phyloP scores from a whole-genome alignment of 2,329 filamentous ascomycete species.

The Penicillium decumbens region DNA sequence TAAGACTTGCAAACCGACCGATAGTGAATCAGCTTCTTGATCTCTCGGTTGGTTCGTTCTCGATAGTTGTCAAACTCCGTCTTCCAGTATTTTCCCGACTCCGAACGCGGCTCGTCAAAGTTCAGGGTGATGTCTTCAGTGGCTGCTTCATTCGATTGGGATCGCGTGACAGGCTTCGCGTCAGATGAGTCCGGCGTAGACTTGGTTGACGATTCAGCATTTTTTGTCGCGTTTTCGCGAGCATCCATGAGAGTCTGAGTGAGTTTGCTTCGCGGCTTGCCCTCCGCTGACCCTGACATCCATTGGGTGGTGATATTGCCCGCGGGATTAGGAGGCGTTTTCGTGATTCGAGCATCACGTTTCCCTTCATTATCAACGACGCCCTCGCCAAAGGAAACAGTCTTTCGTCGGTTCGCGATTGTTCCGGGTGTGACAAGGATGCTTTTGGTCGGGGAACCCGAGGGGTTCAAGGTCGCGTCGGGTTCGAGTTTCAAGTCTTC shows the following conservation, averaged over 20 bases:
- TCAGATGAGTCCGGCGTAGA: constrained; percentile 13
- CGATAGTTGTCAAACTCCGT: constrained; percentile 57
- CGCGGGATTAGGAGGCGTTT: constrained; percentile 44
- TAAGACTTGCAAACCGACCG: constrained; percentile 56
- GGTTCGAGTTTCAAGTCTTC: constrained; percentile 21
- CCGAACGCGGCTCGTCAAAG: constrained; percentile 51
- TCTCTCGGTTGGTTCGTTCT: constrained; percentile 54
- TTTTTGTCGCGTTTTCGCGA: constrained; percentile 34
- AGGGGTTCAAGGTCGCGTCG: constrained; percentile 28
- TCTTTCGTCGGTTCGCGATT: constrained; percentile 53
- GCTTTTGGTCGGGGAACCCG: constrained; percentile 55
- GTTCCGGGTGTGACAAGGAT: constrained; percentile 63
- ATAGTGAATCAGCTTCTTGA: constrained; percentile 58
- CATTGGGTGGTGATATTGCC: constrained; percentile 47
- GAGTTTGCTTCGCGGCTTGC: constrained; percentile 38
- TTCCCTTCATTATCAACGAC: constrained; percentile 55
- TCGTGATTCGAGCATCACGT: constrained; percentile 44
- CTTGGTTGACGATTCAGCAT: constrained; percentile 13
- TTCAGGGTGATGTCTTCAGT: constrained; percentile 50
- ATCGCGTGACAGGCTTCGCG: constrained; percentile 4
- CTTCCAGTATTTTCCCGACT: constrained; percentile 60
- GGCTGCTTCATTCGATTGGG: constrained; percentile 23
- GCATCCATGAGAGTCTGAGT: constrained; percentile 41
- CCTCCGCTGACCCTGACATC: constrained; percentile 33
- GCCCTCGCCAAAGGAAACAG: constrained; percentile 56